A percentile compares a stretch with the other conserved stretches of the same genome.
These are phyloP conservation scores for Aureobasidium musti DNA, from an alignment of 2,329 filamentous ascomycete genomes.

Conservation along the genomic window DNA sequence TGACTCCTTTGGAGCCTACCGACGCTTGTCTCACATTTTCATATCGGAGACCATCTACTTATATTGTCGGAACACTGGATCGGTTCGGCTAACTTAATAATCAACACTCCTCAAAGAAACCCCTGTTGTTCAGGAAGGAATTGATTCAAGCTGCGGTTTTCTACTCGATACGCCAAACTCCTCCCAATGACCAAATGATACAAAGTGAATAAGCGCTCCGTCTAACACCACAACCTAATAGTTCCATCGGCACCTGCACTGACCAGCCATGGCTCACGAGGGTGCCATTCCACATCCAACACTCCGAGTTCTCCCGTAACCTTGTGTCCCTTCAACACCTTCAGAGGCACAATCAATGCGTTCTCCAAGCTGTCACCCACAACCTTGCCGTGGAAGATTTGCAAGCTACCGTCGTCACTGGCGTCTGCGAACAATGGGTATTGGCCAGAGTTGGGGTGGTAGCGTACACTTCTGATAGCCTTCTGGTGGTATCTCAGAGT, in stretches of 20 bases:
- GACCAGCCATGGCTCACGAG: slow-evolving; percentile 87
- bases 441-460: slow-evolving; percentile 65
- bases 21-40: slow-evolving; percentile 4
- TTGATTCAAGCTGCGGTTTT: slow-evolving; percentile 16
- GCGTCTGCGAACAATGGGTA: slow-evolving; percentile 90
- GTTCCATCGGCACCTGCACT: slow-evolving; percentile 94
- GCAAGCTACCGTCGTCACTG: slow-evolving; percentile 89
- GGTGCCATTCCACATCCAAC: slow-evolving; percentile 95
- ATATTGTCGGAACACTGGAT: slow-evolving; percentile 1
- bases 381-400: slow-evolving; percentile 97
- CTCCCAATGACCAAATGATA: slow-evolving; percentile 27
- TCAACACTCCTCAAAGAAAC: neutral
- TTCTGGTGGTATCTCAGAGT: slow-evolving; percentile 92
- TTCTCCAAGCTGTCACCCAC: slow-evolving; percentile 95
- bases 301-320: slow-evolving; percentile 85
- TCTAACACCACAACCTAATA: slow-evolving; percentile 75
- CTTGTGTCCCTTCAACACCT: slow-evolving; percentile 88
- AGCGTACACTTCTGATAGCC: slow-evolving; percentile 86
- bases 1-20: neutral
- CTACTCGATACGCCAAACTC: slow-evolving; percentile 25
- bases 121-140: neutral
- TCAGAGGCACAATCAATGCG: slow-evolving; percentile 92
- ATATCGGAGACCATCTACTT: neutral
- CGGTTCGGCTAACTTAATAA: neutral
- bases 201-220: neutral